Evolutionary conservation across 306 rosid species (phyloP).

Genomic region (Delonix regia): DNA sequence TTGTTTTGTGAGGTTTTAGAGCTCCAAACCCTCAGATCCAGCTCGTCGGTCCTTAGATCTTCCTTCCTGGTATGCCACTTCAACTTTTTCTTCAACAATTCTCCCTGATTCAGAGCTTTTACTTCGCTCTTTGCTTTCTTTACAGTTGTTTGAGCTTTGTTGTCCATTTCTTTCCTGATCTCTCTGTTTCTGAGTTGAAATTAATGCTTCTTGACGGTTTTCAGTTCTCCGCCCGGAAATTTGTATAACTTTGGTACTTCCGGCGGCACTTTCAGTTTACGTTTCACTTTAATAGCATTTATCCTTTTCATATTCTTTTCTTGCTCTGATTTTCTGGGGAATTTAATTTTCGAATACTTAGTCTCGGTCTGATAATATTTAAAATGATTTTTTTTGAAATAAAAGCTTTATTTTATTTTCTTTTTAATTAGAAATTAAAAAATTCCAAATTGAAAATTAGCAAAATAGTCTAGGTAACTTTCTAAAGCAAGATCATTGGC

Average conservation of each 20-base stretch:
- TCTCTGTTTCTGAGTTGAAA: background rate
- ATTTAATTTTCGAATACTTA: background rate
- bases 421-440: background rate
- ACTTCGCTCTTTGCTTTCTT: conserved; percentile 5
- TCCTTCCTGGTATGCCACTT: conserved; percentile 54
- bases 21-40: conserved; percentile 56
- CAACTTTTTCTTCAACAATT: conserved; percentile 26
- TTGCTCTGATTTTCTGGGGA: conserved; percentile 10
- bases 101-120: background rate
- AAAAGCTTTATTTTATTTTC: background rate
- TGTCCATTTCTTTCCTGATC: background rate
- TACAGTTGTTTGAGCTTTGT: background rate
- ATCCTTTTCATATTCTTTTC: conserved; percentile 4
- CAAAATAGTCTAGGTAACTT: conserved; percentile 28
- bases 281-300: background rate
- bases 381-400: background rate
- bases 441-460: background rate
- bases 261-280: background rate
- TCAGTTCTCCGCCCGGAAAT: background rate
- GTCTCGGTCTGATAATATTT: background rate
- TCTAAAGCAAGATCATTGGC: conserved; percentile 43
- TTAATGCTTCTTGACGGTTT: conserved; percentile 4
- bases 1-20: conserved; percentile 54
- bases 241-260: background rate
- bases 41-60: conserved; percentile 50